These are phyloP conservation scores for Chenopodium quinoa DNA, from an alignment of 148 eudicot genomes.

Conservation along the genomic window DNA sequence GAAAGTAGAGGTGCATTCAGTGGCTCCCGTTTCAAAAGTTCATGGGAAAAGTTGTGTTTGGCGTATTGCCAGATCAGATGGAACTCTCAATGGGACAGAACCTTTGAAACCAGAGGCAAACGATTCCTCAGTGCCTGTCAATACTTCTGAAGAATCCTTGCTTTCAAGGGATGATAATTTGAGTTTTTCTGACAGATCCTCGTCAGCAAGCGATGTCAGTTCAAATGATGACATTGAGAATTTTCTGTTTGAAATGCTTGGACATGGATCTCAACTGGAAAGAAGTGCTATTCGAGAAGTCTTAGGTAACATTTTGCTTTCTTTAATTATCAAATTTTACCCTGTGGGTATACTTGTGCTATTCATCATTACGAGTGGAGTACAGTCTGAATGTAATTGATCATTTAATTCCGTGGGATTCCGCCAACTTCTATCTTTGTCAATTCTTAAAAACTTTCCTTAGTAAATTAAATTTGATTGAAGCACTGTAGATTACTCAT, in stretches of 20 bases:
- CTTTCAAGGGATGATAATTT: slow-evolving; percentile 16
- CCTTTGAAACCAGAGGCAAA: slow-evolving; percentile 27
- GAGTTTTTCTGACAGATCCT: slow-evolving; percentile 11
- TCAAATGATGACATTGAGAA: slow-evolving; percentile 27
- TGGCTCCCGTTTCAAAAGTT: slow-evolving; percentile 27
- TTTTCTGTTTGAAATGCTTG: slow-evolving; percentile 43
- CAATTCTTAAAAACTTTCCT: neutral
- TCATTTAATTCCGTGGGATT: neutral
- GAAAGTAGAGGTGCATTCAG: slow-evolving; percentile 14
- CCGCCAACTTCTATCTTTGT: neutral
- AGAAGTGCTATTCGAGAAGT: slow-evolving; percentile 34
- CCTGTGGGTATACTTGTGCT: no score
- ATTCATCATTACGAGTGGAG: no score
- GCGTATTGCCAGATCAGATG: slow-evolving; percentile 18
- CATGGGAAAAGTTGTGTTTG: slow-evolving; percentile 29
- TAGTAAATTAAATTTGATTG: neutral
- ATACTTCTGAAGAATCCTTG: slow-evolving; percentile 12
- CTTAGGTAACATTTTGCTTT: slow-evolving; percentile 32
- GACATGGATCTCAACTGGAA: slow-evolving; percentile 42
- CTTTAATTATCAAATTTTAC: neutral
- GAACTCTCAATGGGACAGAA: slow-evolving; percentile 15
- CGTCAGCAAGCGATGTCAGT: slow-evolving; percentile 14
- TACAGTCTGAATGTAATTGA: no score
- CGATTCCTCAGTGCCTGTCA: neutral
- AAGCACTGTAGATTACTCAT: neutral